Evolutionary conservation across 768 basidiomycete genomes (phyloP).

Genomic region (Pisolithus tinctorius): DNA sequence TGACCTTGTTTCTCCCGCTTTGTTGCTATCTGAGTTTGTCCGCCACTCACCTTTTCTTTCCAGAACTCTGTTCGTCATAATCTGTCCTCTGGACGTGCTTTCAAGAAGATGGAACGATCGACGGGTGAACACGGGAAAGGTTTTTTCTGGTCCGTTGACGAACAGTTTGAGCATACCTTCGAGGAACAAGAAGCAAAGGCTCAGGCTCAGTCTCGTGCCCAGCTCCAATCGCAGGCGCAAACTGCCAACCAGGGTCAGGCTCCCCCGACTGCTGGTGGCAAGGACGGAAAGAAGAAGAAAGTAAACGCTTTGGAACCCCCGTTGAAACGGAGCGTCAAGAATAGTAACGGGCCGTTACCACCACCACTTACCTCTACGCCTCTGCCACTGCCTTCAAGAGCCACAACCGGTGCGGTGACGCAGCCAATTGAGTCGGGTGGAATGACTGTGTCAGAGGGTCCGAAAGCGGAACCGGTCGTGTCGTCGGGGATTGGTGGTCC

Average conservation of each 20-base stretch:
- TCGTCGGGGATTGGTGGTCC: background rate
- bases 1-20: constrained; percentile 1
- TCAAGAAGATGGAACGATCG: constrained; percentile 83
- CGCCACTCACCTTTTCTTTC: constrained; percentile 1
- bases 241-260: constrained; percentile 17
- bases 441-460: background rate
- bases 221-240: constrained; percentile 33
- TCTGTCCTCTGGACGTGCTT: constrained; percentile 86
- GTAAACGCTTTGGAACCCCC: constrained; percentile 48
- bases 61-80: constrained; percentile 94
- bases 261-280: constrained; percentile 23
- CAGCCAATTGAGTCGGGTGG: background rate
- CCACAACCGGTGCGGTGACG: background rate
- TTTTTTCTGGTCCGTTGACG: constrained; percentile 89
- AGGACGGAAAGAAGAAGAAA: constrained; percentile 60
- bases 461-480: constrained; percentile 6
- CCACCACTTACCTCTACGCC: constrained; percentile 67
- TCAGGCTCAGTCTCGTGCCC: constrained; percentile 23
- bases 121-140: constrained; percentile 87
- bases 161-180: constrained; percentile 57
- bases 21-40: constrained; percentile 6
- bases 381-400: constrained; percentile 39
- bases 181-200: constrained; percentile 62
- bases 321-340: constrained; percentile 64
- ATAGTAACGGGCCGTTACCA: constrained; percentile 51